Conservation (phyloP, 129 eudicot genomes). For the Smallanthus sonchifolius region DNA sequence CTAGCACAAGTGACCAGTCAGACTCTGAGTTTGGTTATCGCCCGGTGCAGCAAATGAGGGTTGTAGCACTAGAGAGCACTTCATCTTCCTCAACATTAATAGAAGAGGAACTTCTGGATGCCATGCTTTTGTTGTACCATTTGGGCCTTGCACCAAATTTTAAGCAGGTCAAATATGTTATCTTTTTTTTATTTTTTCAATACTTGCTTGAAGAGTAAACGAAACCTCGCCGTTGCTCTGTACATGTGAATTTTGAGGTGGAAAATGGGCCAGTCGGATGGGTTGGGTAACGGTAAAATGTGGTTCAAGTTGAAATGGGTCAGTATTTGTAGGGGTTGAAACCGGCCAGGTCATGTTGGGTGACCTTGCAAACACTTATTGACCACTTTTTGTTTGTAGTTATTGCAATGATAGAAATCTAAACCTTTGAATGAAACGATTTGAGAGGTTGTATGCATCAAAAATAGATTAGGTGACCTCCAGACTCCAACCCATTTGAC, state of each 20-base stretch:
- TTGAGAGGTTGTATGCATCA: neutral
- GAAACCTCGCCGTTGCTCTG: slow-evolving; percentile 8
- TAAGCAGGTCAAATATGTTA: slow-evolving; percentile 60
- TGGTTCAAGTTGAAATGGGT: neutral
- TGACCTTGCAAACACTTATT: neutral
- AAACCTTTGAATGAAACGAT: neutral
- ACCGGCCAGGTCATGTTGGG: neutral
- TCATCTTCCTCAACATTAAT: slow-evolving; percentile 66
- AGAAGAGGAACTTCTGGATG: slow-evolving; percentile 97
- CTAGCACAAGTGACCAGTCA: slow-evolving; percentile 96
- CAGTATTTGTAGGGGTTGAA: neutral
- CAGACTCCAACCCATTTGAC: neutral
- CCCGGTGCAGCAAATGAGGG: slow-evolving; percentile 64
- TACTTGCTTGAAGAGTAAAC: slow-evolving; percentile 7
- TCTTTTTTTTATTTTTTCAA: neutral
- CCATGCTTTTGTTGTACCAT: slow-evolving; percentile 87
- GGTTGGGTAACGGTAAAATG: neutral
- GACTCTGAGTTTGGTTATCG: slow-evolving; percentile 70
- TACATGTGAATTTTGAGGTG: neutral
- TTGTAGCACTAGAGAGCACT: slow-evolving; percentile 54
- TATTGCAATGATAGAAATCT: neutral
- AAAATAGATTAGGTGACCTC: neutral
- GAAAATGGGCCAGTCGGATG: neutral
- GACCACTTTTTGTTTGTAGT: neutral
- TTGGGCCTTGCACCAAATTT: slow-evolving; percentile 94